Percentiles rank a stretch among this genome's conserved stretches.
Evolutionary conservation across 2,329 filamentous ascomycete species (phyloP).

Genomic region (Trichoderma oligosporum): DNA sequence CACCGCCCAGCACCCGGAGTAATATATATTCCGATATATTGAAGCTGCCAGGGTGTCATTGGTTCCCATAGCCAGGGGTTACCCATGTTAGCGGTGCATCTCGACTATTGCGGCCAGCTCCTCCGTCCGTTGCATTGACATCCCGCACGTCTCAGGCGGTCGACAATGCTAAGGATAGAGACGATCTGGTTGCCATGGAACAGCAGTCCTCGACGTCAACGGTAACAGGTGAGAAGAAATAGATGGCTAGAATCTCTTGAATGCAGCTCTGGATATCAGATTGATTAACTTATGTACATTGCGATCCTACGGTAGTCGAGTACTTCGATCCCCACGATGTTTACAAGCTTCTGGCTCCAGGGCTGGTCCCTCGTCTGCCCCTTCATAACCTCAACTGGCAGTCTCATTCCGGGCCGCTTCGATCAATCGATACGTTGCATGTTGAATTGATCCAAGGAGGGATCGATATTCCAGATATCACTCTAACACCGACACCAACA

Average conservation of each 20-base stretch:
- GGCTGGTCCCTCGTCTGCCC: constrained; percentile 74
- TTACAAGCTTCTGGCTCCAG: constrained; percentile 75
- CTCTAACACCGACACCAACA: constrained; percentile 31
- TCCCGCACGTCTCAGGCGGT: constrained; percentile 19
- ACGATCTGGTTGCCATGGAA: constrained; percentile 50
- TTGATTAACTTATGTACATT: neutral
- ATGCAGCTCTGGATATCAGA: neutral
- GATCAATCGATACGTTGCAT: constrained; percentile 90
- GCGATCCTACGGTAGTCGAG: constrained; percentile 64
- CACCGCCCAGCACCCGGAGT: constrained; percentile 30
- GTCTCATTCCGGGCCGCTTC: constrained; percentile 82
- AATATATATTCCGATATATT: constrained; percentile 25
- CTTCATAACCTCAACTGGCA: constrained; percentile 96
- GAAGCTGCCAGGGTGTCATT: constrained; percentile 8
- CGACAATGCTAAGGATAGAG: constrained; percentile 30
- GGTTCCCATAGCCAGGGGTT: constrained; percentile 8
- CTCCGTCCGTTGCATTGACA: constrained; percentile 11
- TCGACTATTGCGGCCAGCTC: constrained; percentile 15
- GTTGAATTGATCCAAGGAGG: constrained; percentile 74
- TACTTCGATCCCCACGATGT: constrained; percentile 92
- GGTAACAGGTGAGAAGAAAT: constrained; percentile 59
- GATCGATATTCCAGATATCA: constrained; percentile 41
- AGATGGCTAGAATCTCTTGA: neutral
- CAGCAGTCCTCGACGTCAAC: constrained; percentile 68
- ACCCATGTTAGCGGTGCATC: constrained; percentile 12